Evolutionary conservation across 2,329 filamentous ascomycete genomes (phyloP).

Genomic region (Aspergillus tanneri): DNA sequence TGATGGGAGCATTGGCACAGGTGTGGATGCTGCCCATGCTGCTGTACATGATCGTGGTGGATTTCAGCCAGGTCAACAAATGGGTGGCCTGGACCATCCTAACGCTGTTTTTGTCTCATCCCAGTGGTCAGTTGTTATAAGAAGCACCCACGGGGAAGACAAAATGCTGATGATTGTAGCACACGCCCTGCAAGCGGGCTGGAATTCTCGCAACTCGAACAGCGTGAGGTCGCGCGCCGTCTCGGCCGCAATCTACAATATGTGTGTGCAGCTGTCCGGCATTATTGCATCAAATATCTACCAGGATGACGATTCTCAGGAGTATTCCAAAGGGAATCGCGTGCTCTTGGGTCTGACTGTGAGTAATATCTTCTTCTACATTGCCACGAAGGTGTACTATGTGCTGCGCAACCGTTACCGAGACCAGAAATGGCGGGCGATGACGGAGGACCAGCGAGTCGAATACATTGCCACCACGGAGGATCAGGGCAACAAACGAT

Average conservation of each 20-base stretch:
- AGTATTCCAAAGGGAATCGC: conserved; percentile 49
- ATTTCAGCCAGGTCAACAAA: conserved; percentile 44
- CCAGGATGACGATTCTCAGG: conserved; percentile 41
- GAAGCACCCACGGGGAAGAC: not conserved
- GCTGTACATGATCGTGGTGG: conserved; percentile 51
- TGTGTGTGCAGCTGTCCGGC: conserved; percentile 37
- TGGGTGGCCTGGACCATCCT: conserved; percentile 55
- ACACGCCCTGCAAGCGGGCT: conserved; percentile 52
- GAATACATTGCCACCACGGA: conserved; percentile 33
- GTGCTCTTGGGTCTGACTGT: conserved; percentile 23
- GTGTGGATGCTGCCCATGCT: conserved; percentile 55
- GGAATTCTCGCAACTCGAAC: conserved; percentile 42
- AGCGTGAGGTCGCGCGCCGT: conserved; percentile 41
- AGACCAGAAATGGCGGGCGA: conserved; percentile 32
- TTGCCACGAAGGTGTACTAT: conserved; percentile 35
- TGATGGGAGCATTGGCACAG: conserved; percentile 53
- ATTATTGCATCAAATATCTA: conserved; percentile 41
- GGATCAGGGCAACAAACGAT: conserved; percentile 35
- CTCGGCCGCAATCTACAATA: conserved; percentile 41
- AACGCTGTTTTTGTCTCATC: conserved; percentile 54
- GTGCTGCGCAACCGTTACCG: conserved; percentile 28
- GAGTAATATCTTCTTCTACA: conserved; percentile 29
- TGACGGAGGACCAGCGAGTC: conserved; percentile 29
- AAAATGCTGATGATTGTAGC: conserved; percentile 32
- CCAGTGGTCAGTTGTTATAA: conserved; percentile 40